phyloP scores from a whole-genome alignment of 2,329 filamentous ascomycete species.

The Periconia sp. region DNA sequence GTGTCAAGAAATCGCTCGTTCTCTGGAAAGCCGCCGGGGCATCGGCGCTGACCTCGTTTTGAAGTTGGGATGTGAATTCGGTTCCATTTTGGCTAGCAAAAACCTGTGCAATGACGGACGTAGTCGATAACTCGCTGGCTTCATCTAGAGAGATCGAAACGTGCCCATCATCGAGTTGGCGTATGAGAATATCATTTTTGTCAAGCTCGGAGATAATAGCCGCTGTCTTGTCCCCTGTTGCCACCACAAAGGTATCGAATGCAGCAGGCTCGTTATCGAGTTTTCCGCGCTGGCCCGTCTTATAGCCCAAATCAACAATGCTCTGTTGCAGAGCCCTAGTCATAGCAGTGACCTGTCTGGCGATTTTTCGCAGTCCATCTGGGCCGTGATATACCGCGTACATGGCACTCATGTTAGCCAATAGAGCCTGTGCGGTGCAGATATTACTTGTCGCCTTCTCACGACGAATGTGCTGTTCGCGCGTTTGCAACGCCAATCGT shows the following conservation, averaged over 20 bases:
- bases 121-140: conserved; percentile 60
- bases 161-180: conserved; percentile 61
- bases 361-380: conserved; percentile 77
- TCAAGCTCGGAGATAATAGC: conserved; percentile 56
- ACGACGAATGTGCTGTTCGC: conserved; percentile 93
- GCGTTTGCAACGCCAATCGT: conserved; percentile 82
- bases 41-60: conserved; percentile 18
- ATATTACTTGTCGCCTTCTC: conserved; percentile 98
- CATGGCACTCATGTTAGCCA: conserved; percentile 95
- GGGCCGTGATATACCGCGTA: conserved; percentile 95
- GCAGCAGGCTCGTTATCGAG: conserved; percentile 59
- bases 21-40: conserved; percentile 64
- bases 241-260: conserved; percentile 80
- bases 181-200: conserved; percentile 61
- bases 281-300: conserved; percentile 61
- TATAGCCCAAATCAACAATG: conserved; percentile 64
- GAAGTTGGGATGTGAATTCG: conserved; percentile 4
- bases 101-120: conserved; percentile 59
- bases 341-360: conserved; percentile 72
- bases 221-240: conserved; percentile 53
- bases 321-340: conserved; percentile 69
- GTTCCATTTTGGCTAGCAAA: conserved; percentile 51
- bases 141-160: conserved; percentile 81
- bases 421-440: conserved; percentile 89
- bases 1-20: conserved; percentile 75